A percentile compares a stretch with the other conserved stretches of the same genome.
phyloP scores from a whole-genome alignment of 140 eudicot species.

The Anethum foeniculum region DNA sequence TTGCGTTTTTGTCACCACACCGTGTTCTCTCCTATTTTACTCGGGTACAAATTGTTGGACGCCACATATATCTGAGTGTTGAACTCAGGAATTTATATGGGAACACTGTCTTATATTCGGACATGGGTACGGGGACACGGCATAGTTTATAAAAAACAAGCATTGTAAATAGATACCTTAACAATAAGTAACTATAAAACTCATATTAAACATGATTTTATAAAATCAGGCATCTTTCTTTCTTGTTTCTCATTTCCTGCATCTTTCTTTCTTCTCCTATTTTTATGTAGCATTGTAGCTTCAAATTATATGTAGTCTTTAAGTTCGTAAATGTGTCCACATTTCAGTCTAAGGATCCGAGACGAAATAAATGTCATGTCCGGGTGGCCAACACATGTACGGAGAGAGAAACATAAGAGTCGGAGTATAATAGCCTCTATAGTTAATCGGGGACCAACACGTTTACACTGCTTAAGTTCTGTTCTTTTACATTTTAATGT shows the following conservation, averaged over 20 bases:
- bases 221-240: too few species aligned
- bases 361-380: not conserved
- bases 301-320: too few species aligned
- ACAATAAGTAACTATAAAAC: too few species aligned
- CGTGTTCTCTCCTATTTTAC: not conserved
- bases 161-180: not conserved
- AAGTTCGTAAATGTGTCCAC: too few species aligned
- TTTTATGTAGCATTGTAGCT: too few species aligned
- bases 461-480: not conserved
- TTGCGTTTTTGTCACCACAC: not conserved
- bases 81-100: not conserved
- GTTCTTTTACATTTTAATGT: not conserved
- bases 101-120: not conserved
- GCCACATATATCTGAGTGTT: not conserved
- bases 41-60: not conserved
- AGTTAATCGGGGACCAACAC: not conserved
- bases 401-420: not conserved
- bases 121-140: not conserved
- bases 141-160: not conserved
- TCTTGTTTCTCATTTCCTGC: too few species aligned
- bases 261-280: too few species aligned
- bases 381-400: not conserved
- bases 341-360: not conserved
- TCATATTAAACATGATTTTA: too few species aligned
- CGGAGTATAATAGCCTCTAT: not conserved